Conservation (phyloP, 1,139 yeast species). For the Meyerozyma elateridarum region DNA sequence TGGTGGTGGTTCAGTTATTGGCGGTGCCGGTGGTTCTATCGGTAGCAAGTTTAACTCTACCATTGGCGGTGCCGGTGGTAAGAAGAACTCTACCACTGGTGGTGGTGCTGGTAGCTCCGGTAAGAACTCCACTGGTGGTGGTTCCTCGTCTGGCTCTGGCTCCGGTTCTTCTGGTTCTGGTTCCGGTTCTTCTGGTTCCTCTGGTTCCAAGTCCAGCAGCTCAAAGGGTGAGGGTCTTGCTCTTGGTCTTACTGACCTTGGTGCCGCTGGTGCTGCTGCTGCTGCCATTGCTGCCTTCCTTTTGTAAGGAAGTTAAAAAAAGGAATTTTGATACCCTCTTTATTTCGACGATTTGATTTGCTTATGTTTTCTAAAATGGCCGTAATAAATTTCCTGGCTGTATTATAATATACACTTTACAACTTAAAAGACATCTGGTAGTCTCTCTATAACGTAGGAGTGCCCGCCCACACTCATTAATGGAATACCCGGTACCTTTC, state of each 20-base stretch:
- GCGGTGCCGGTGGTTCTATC: not conserved
- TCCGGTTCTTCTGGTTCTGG: constrained; percentile 2
- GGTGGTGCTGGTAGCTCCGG: not conserved
- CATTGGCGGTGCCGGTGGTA: not conserved
- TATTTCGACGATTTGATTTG: no score
- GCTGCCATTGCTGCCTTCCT: constrained; percentile 6
- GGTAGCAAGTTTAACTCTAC: no score
- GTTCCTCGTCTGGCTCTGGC: constrained; percentile 1
- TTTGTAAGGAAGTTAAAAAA: constrained; percentile 2
- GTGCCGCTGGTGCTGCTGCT: constrained; percentile 9
- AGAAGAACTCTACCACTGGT: not conserved
- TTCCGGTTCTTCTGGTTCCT: constrained; percentile 5
- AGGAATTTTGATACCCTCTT: no score
- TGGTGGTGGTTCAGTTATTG: not conserved
- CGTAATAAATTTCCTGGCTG: no score
- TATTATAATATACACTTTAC: no score
- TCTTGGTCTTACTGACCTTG: constrained; percentile 3
- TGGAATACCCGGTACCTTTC: constrained; percentile 97
- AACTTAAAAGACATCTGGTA: constrained; percentile 87
- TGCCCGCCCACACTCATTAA: constrained; percentile 94
- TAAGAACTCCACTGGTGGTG: not conserved
- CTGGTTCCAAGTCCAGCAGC: no score
- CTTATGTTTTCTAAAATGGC: no score
- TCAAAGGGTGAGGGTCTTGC: constrained; percentile 6
- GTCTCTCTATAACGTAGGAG: constrained; percentile 84